These are phyloP conservation scores for Xylaria intraflava DNA, from an alignment of 495 filamentous ascomycete genomes.

Conservation along the genomic window DNA sequence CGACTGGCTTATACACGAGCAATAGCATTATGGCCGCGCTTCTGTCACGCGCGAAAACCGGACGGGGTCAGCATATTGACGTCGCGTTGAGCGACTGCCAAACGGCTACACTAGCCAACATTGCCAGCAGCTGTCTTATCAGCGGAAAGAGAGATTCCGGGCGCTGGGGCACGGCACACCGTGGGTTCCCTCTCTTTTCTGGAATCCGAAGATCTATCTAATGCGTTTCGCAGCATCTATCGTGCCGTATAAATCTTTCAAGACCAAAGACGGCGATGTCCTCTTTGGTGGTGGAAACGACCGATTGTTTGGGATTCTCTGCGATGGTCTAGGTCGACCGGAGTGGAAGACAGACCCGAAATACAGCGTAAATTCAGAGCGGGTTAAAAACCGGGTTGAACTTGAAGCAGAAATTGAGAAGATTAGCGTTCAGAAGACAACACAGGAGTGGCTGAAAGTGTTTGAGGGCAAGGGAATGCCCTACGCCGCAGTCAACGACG, in stretches of 20 bases:
- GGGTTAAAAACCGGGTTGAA: constrained; percentile 69
- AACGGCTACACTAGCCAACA: constrained; percentile 84
- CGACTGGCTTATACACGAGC: constrained; percentile 93
- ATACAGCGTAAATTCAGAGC: constrained; percentile 71
- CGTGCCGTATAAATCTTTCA: constrained; percentile 88
- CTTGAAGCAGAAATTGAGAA: constrained; percentile 73
- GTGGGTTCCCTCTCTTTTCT: constrained; percentile 42
- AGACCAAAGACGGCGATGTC: constrained; percentile 87
- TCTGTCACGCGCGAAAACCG: constrained; percentile 52
- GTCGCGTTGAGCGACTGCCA: constrained; percentile 88
- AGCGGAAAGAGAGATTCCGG: constrained; percentile 82
- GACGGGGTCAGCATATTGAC: constrained; percentile 83
- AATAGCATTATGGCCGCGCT: constrained; percentile 95
- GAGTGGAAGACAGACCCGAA: constrained; percentile 73
- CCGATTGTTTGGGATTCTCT: constrained; percentile 79
- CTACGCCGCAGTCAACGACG: constrained; percentile 91
- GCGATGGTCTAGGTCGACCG: constrained; percentile 65
- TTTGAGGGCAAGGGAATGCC: constrained; percentile 90
- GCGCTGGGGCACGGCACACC: constrained; percentile 93
- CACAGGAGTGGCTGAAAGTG: constrained; percentile 78
- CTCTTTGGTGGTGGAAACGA: constrained; percentile 94
- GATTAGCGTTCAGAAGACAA: constrained; percentile 70
- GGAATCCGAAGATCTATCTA: background rate
- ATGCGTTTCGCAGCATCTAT: constrained; percentile 63
- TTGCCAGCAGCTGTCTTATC: constrained; percentile 86